phyloP scores from a whole-genome alignment of 148 eudicot species.

The Fagopyrum esculentum region DNA sequence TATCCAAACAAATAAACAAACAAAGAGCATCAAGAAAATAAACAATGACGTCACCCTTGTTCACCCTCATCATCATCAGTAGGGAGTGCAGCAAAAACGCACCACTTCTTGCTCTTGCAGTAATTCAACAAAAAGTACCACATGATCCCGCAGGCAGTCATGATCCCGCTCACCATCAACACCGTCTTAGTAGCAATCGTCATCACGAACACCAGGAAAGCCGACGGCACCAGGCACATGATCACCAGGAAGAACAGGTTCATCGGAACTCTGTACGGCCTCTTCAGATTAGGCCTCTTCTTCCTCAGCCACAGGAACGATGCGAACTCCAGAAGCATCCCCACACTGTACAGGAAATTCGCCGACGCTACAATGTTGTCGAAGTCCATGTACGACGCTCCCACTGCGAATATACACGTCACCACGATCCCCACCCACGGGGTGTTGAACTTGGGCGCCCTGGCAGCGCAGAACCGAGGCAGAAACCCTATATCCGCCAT shows the following conservation, averaged over 20 bases:
- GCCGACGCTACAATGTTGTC: conserved; percentile 41
- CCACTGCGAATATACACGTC: conserved; percentile 31
- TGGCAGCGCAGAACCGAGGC: conserved; percentile 35
- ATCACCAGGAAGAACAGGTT: conserved; percentile 26
- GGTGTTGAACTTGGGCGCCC: conserved; percentile 48
- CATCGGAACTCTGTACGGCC: conserved; percentile 47
- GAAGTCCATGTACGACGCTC: conserved; percentile 34
- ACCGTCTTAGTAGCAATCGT: conserved; percentile 44
- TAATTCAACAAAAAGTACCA: conserved; percentile 41
- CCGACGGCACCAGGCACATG: conserved; percentile 55
- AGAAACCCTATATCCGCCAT: conserved; percentile 52
- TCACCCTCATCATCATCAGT: conserved; percentile 5
- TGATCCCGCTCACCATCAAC: conserved; percentile 40
- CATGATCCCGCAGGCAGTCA: conserved; percentile 42
- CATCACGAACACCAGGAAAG: conserved; percentile 47
- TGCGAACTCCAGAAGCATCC: conserved; percentile 51
- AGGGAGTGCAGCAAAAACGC: conserved; percentile 14
- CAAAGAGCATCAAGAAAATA: too few species aligned
- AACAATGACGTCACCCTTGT: conserved; percentile 16
- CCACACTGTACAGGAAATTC: conserved; percentile 51
- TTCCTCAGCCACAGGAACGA: conserved; percentile 49
- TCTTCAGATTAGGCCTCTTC: conserved; percentile 27
- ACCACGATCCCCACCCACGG: conserved; percentile 53
- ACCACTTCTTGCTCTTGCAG: conserved; percentile 37
- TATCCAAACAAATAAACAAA: background rate